Conservation (phyloP, 345 rosid genomes). For the Linum tenue region DNA sequence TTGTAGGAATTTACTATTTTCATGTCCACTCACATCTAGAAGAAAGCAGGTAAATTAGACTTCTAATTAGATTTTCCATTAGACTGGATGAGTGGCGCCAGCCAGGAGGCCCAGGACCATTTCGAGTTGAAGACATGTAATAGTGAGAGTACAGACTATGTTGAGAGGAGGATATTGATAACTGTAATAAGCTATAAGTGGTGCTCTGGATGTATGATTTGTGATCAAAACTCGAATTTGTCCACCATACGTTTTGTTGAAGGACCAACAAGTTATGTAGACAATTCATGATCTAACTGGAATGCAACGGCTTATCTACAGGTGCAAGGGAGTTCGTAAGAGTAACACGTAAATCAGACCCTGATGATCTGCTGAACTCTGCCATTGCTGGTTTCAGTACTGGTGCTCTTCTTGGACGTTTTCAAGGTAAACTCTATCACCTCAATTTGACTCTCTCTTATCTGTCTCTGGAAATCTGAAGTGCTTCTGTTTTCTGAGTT, state of each 20-base stretch:
- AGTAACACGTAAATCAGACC: conserved; percentile 50
- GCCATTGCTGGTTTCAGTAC: conserved; percentile 64
- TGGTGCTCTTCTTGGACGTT: conserved; percentile 78
- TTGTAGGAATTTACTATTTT: too few relatives aligned
- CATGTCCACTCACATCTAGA: too few relatives aligned
- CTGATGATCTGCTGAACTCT: conserved; percentile 63
- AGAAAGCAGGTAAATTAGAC: too few relatives aligned
- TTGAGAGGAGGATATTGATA: too few relatives aligned
- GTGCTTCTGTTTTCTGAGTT: conserved; percentile 7
- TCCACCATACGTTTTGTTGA: not conserved
- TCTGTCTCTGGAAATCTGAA: too few relatives aligned
- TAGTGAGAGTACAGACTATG: too few relatives aligned
- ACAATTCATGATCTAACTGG: not conserved
- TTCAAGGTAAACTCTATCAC: conserved; percentile 44
- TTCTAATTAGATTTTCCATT: too few relatives aligned
- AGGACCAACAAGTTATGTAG: not conserved
- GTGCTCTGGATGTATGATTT: too few relatives aligned
- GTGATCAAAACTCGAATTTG: not conserved
- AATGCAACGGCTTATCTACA: conserved; percentile 21
- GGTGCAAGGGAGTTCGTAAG: conserved; percentile 80
- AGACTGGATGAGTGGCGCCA: too few relatives aligned
- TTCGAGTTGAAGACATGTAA: too few relatives aligned
- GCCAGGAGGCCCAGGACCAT: too few relatives aligned
- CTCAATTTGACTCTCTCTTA: not conserved
- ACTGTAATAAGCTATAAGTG: too few relatives aligned